Conservation (phyloP, 805 yeast genomes). For the Ogataea kodamae region DNA sequence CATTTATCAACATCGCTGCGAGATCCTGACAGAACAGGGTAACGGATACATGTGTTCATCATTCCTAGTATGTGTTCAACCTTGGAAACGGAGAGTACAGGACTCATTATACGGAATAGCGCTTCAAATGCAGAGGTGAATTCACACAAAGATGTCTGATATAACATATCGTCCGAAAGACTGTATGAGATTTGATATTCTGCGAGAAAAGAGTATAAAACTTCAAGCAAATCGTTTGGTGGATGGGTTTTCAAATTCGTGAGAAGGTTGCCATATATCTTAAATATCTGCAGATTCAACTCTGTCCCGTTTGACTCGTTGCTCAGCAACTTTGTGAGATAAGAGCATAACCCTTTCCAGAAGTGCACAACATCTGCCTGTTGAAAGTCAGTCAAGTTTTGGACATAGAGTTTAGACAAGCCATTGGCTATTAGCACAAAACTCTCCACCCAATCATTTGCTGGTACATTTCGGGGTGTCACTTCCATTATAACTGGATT, state of each 20-base stretch:
- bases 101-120: conserved; percentile 38
- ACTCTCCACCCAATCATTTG: conserved; percentile 55
- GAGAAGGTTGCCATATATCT: conserved; percentile 48
- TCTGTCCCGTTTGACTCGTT: conserved; percentile 43
- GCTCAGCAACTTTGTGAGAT: conserved; percentile 40
- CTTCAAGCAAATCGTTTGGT: conserved; percentile 34
- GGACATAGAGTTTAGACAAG: conserved; percentile 54
- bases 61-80: conserved; percentile 53
- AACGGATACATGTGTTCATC: conserved; percentile 63
- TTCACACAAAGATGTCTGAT: conserved; percentile 59
- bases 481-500: conserved; percentile 41
- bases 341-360: conserved; percentile 59
- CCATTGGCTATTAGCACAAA: conserved; percentile 62
- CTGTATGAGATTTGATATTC: conserved; percentile 43
- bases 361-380: conserved; percentile 25
- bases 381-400: conserved; percentile 42
- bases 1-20: conserved; percentile 52
- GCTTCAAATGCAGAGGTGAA: conserved; percentile 51
- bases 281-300: conserved; percentile 53
- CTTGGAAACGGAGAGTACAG: conserved; percentile 32
- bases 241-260: conserved; percentile 25
- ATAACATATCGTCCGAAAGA: conserved; percentile 35
- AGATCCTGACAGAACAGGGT: conserved; percentile 65
- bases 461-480: conserved; percentile 13
- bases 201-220: conserved; percentile 51